Percentiles rank a stretch among this genome's conserved stretches.
These are phyloP conservation scores for Fraxinus velutina DNA, from an alignment of 305 asterid species.

Conservation along the genomic window DNA sequence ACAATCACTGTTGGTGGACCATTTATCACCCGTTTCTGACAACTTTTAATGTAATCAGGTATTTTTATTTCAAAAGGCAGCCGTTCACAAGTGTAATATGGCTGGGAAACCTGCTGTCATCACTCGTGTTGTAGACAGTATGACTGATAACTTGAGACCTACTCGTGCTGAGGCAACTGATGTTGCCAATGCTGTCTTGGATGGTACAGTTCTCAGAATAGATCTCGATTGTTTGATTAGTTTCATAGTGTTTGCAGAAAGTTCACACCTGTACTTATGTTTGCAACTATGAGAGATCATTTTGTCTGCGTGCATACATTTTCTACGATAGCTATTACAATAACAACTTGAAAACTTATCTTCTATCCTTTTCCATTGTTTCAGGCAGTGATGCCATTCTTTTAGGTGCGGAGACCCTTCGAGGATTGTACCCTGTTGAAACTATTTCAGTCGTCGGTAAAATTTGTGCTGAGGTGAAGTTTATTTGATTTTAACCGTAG, in stretches of 20 bases:
- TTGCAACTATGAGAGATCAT: not conserved
- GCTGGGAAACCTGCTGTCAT: constrained; percentile 94
- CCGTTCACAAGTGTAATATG: constrained; percentile 74
- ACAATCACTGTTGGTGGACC: not conserved
- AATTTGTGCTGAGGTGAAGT: constrained; percentile 78
- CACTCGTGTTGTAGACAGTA: constrained; percentile 91
- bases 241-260: constrained; percentile 3
- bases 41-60: constrained; percentile 41
- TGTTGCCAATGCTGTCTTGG: constrained; percentile 86
- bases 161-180: constrained; percentile 99
- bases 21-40: not conserved
- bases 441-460: constrained; percentile 74
- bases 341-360: constrained; percentile 14
- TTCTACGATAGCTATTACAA: not conserved
- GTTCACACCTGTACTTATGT: not conserved
- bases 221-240: constrained; percentile 5
- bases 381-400: constrained; percentile 88
- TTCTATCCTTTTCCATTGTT: constrained; percentile 18
- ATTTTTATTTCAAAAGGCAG: constrained; percentile 79
- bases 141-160: constrained; percentile 90
- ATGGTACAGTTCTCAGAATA: constrained; percentile 44
- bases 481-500: constrained; percentile 5
- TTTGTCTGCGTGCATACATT: not conserved
- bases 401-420: constrained; percentile 88
- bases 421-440: constrained; percentile 76